phyloP scores from a whole-genome alignment of 2,329 filamentous ascomycete genomes.

The Colletotrichum musae region DNA sequence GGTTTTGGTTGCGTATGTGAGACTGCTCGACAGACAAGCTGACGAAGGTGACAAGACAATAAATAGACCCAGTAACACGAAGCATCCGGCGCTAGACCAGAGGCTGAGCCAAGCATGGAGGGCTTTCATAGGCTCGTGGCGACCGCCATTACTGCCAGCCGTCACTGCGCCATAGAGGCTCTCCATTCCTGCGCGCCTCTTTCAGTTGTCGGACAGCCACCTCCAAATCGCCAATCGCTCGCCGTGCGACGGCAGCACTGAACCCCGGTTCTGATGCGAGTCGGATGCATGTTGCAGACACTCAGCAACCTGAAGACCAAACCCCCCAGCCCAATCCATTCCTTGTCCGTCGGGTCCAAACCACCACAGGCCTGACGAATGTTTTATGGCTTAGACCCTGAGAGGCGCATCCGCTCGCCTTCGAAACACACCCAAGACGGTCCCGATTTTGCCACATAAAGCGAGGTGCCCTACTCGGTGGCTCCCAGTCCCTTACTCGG shows the following conservation, averaged over 20 bases:
- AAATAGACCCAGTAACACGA: constrained; percentile 15
- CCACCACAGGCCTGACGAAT: constrained; percentile 38
- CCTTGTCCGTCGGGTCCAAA: constrained; percentile 29
- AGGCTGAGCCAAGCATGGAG: constrained; percentile 21
- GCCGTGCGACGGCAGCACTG: constrained; percentile 21
- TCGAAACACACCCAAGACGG: constrained; percentile 44
- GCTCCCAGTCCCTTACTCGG: no score
- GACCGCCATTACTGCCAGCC: constrained; percentile 32
- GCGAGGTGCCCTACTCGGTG: background rate
- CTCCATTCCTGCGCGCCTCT: background rate
- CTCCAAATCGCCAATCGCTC: constrained; percentile 8
- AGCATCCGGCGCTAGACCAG: constrained; percentile 16
- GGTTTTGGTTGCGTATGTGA: constrained; percentile 27
- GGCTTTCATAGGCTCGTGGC: constrained; percentile 26
- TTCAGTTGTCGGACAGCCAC: background rate
- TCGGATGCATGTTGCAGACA: constrained; percentile 7
- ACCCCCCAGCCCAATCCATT: constrained; percentile 25
- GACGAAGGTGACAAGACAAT: constrained; percentile 13
- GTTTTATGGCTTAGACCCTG: constrained; percentile 42
- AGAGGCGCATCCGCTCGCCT: constrained; percentile 38
- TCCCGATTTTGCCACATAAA: constrained; percentile 43
- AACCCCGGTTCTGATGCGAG: constrained; percentile 17
- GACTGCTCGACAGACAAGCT: constrained; percentile 15
- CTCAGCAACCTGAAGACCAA: background rate
- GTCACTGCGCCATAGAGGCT: constrained; percentile 23